phyloP scores from a whole-genome alignment of 129 eudicot genomes.

The Logfia minima region DNA sequence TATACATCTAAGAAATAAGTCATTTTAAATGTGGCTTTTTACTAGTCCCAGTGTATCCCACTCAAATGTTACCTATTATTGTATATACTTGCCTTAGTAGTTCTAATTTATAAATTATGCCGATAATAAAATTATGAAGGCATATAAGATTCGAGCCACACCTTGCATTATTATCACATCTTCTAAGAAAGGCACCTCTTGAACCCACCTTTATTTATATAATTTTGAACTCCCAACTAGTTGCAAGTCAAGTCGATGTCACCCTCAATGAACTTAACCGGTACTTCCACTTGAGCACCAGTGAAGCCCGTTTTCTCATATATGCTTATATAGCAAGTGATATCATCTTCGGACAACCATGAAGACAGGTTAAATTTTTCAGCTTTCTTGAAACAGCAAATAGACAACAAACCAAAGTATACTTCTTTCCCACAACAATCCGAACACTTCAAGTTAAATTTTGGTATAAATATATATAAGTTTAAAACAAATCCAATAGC shows the following conservation, averaged over 20 bases:
- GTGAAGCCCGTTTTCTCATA: conserved; percentile 31
- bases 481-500: too few relatives aligned
- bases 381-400: too few relatives aligned
- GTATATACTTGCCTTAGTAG: not conserved
- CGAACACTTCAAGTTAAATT: too few relatives aligned
- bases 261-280: conserved; percentile 5
- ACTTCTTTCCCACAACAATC: too few relatives aligned
- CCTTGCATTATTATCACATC: conserved; percentile 44
- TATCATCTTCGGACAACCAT: conserved; percentile 25
- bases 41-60: not conserved
- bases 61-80: not conserved
- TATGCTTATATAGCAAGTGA: conserved; percentile 19
- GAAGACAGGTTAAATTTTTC: not conserved
- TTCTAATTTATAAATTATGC: not conserved
- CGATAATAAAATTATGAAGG: too few relatives aligned
- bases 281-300: not conserved
- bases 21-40: not conserved
- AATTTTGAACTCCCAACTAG: conserved; percentile 29
- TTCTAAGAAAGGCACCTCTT: conserved; percentile 41
- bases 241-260: conserved; percentile 39
- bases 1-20: not conserved
- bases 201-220: conserved; percentile 43
- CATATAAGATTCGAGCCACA: not conserved
- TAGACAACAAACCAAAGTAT: too few relatives aligned
- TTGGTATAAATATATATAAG: too few relatives aligned